Evolutionary conservation across 2,329 filamentous ascomycete genomes (phyloP), one percentile per base, ranked within the genome.

Genomic region (Camptophora hylomeconis): DNA sequence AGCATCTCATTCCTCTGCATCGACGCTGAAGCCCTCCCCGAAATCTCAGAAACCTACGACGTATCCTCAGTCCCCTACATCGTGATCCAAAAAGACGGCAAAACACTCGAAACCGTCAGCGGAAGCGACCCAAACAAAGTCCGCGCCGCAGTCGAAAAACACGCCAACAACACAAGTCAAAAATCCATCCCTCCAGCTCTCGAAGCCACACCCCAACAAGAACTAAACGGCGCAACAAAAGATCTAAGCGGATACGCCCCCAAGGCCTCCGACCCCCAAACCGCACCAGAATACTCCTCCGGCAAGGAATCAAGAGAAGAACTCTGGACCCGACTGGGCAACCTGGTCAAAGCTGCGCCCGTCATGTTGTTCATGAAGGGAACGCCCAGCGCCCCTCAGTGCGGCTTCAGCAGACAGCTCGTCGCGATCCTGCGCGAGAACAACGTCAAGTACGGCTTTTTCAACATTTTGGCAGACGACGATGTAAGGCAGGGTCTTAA

Each of bases 291-390:
- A 24, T 56, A 54, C 41, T 57, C 51, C 24, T 49, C 53, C 5
- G 63, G 61, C 5, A 66, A 60, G 32, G 67, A 74, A 54, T 67
- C 69, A 27, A 87, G 87, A 59, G 82, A 94, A 53, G 84, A 92
- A 41, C 61, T 98, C 30, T 75, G 83, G 55, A 75, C 79, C 53
- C 69, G 87, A 17, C 64, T 98, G 20, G 69, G 60, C 12, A 80
- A 92, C 44, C 67, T 98, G 19, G 87, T 95, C 42, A 92, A 87
- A 61, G 89, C 89, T 4, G 87, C 89, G 17, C 83, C 86, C 0
- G 41, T 98, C 17, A 98, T 98, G 89, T 65, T 98, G 16, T 98
- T 98, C 58, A 93, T 93, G 83, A 93, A 93, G 62, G 86, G 84
- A n/a, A 92, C 82, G 3, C 84, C 84, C 0, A 81, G 75, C 41